phyloP scores from a whole-genome alignment of 1,284 basidiomycete genomes.

The Schizopora paradoxa region DNA sequence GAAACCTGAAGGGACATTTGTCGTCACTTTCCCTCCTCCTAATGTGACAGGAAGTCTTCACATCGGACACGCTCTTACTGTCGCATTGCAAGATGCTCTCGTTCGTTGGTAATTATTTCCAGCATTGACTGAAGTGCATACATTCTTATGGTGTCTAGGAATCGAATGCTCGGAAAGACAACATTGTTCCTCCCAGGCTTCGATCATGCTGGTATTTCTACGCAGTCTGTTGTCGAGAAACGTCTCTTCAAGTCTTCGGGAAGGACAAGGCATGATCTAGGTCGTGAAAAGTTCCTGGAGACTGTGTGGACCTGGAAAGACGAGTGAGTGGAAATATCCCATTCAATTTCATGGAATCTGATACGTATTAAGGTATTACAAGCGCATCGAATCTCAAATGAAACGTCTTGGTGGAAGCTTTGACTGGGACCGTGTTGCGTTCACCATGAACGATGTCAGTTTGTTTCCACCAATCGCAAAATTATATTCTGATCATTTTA shows the following conservation, averaged over 20 bases:
- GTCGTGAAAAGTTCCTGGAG: conserved; percentile 87
- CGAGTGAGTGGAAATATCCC: conserved; percentile 56
- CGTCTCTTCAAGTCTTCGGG: conserved; percentile 82
- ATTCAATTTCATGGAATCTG: not conserved
- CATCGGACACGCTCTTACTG: conserved; percentile 93
- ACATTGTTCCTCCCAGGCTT: conserved; percentile 92
- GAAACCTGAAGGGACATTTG: conserved; percentile 69
- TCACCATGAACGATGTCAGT: conserved; percentile 89
- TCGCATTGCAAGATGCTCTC: conserved; percentile 88
- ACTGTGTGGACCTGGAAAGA: conserved; percentile 98
- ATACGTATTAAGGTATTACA: conserved; percentile 53
- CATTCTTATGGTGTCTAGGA: conserved; percentile 43
- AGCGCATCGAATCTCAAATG: conserved; percentile 87
- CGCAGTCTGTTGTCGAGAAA: conserved; percentile 97
- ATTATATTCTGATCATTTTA: not conserved
- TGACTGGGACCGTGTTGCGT: conserved; percentile 91
- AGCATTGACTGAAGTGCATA: conserved; percentile 24
- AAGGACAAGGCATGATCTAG: conserved; percentile 88
- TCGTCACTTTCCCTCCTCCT: conserved; percentile 93
- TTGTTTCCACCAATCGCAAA: not conserved
- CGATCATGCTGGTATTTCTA: conserved; percentile 98
- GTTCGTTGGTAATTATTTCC: conserved; percentile 70
- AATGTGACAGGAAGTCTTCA: conserved; percentile 97
- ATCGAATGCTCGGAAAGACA: conserved; percentile 94
- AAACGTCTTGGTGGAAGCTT: conserved; percentile 89